Evolutionary conservation across 2,329 filamentous ascomycete species (phyloP).

Genomic region (Aspergillus sp.): DNA sequence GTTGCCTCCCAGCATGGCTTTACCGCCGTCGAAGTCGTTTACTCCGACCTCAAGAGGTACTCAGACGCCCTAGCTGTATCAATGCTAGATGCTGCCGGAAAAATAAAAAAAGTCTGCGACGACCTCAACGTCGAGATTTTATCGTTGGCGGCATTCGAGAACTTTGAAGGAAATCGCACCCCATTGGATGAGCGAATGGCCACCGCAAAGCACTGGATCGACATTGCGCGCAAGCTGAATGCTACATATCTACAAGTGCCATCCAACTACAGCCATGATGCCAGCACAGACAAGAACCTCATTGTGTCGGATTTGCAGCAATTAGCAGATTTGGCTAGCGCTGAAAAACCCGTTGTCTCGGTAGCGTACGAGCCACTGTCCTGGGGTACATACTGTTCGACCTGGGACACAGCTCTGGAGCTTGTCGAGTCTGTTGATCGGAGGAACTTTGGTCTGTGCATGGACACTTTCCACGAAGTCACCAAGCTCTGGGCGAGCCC

Average conservation of each 20-base stretch:
- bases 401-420: conserved; percentile 36
- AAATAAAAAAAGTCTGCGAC: conserved; percentile 23
- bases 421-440: conserved; percentile 32
- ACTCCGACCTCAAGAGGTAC: conserved; percentile 31
- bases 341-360: conserved; percentile 23
- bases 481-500: conserved; percentile 38
- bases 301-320: conserved; percentile 35
- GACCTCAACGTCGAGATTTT: conserved; percentile 27
- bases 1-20: conserved; percentile 31
- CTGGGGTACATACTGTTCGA: conserved; percentile 35
- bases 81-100: conserved; percentile 22
- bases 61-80: conserved; percentile 19
- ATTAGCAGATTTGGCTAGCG: conserved; percentile 32
- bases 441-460: conserved; percentile 41
- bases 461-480: conserved; percentile 41
- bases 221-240: conserved; percentile 25
- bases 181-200: conserved; percentile 31
- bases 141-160: conserved; percentile 38
- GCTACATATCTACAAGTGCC: conserved; percentile 38
- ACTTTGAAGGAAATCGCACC: conserved; percentile 37
- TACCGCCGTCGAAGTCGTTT: conserved; percentile 36
- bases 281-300: conserved; percentile 28
- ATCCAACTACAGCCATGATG: conserved; percentile 28
- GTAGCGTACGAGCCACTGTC: conserved; percentile 41
- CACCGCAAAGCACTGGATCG: conserved; percentile 35